Evolutionary conservation across 2,329 filamentous ascomycete genomes (phyloP).

Genomic region (Cyphellophora europaea): DNA sequence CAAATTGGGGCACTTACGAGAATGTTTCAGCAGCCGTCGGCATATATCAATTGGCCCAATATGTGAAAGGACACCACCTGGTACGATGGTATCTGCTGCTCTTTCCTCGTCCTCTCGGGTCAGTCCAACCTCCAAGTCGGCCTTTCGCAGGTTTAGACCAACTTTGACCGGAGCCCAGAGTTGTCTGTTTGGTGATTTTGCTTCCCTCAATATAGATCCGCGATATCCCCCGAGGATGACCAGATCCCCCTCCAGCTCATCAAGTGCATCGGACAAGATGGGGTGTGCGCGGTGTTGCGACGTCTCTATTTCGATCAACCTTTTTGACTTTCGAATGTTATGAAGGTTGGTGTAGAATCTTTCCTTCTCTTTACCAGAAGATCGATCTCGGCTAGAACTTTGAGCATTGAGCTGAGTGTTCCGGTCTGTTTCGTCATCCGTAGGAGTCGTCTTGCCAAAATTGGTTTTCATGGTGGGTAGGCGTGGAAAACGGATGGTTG

Average conservation of each 20-base stretch:
- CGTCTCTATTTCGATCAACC: constrained; percentile 9
- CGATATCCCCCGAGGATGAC: constrained; percentile 86
- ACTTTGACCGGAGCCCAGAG: constrained; percentile 93
- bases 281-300: constrained; percentile 26
- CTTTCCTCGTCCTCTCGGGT: constrained; percentile 71
- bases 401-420: constrained; percentile 4
- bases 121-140: constrained; percentile 79
- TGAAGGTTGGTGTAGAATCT: neutral
- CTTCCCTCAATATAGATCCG: constrained; percentile 79
- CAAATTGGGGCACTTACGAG: constrained; percentile 66
- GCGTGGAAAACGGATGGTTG: constrained; percentile 58
- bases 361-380: neutral
- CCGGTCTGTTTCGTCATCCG: neutral
- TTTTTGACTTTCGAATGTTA: constrained; percentile 5
- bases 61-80: constrained; percentile 81
- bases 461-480: constrained; percentile 29
- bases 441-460: neutral
- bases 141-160: constrained; percentile 81
- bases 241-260: constrained; percentile 69
- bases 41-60: constrained; percentile 89
- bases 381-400: constrained; percentile 4
- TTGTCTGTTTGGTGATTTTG: constrained; percentile 72
- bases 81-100: constrained; percentile 74
- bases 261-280: constrained; percentile 52
- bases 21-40: constrained; percentile 66